Evolutionary conservation across 352 stramenopile genomes (phyloP), one percentile per base, ranked within the genome.

Genomic region (Aphanomyces invadans): DNA sequence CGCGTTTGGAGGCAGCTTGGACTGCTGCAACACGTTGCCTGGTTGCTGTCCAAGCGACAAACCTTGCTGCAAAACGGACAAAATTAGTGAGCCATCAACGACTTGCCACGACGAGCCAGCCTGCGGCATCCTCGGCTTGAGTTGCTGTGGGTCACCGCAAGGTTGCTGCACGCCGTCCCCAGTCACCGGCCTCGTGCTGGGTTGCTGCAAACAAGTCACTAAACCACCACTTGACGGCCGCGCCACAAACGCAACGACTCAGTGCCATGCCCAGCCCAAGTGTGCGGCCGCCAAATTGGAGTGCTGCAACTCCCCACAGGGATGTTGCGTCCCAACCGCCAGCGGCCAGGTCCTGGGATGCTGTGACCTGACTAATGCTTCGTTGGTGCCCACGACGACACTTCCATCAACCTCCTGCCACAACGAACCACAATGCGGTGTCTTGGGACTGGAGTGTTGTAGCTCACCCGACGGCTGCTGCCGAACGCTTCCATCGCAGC

Each of bases 131-230:
- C 65, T 83, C 0, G 80, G 76, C 26, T 57, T 91, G 2, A 73
- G 74, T 31, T 91, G 82, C 70, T 91, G 82, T 64, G 87, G 83
- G 66, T 81, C 69, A 17, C 76, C 82, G n/a, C 77, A 88, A 48
- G 82, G 82, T 23, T 91, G 82, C 71, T 15, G 42, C 39, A 21
- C 31, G 26, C 55, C 55, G 0, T 26, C 36, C 7, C 36, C 29
- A 4, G 33, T 17, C 29, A 54, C 46, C 21, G 49, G 55, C 21
- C 17, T 52, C 21, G 31, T 63, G 2, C 55, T 63, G 29, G 55
- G 55, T 25, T 63, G 55, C 21, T 63, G 55, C 55, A 63, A 63
- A 36, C 11, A 5, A 19, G 32, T 25, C 15, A n/a, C 44, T 7
- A 25, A 7, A 26, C 15, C 53, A 19, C 11, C 53, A 25, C 19